phyloP scores from a whole-genome alignment of 2,329 filamentous ascomycete species.

The Sporothrix mexicana region DNA sequence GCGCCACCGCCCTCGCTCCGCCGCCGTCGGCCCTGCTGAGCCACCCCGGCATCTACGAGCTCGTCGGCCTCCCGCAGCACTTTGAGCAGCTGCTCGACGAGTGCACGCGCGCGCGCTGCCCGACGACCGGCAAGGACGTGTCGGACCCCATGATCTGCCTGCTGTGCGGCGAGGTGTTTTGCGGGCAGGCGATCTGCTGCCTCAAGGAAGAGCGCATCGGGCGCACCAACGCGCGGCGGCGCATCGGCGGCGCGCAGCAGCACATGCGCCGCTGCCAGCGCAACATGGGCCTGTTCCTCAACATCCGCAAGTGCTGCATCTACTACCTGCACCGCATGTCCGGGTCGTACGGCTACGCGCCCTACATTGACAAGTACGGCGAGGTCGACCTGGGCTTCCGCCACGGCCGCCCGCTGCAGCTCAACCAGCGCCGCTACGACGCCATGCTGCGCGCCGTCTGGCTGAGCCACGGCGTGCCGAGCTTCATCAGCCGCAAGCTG shows the following conservation, averaged over 20 bases:
- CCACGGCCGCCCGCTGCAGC: slow-evolving; percentile 84
- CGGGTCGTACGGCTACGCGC: slow-evolving; percentile 84
- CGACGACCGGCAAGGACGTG: slow-evolving; percentile 88
- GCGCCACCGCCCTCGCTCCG: slow-evolving; percentile 35
- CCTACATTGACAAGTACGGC: slow-evolving; percentile 94
- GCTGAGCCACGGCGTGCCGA: slow-evolving; percentile 85
- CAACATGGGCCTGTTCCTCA: slow-evolving; percentile 92
- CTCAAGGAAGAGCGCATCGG: slow-evolving; percentile 64
- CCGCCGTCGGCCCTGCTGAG: slow-evolving; percentile 58
- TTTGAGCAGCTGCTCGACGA: slow-evolving; percentile 94
- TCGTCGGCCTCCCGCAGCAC: slow-evolving; percentile 88
- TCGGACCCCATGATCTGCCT: slow-evolving; percentile 90
- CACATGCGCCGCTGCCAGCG: slow-evolving; percentile 82
- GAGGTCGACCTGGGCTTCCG: slow-evolving; percentile 92
- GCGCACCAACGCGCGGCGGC: slow-evolving; percentile 49
- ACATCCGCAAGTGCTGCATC: slow-evolving; percentile 93
- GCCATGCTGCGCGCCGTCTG: slow-evolving; percentile 83
- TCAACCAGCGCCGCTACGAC: slow-evolving; percentile 95
- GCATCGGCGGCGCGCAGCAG: slow-evolving; percentile 84
- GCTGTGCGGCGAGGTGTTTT: slow-evolving; percentile 96
- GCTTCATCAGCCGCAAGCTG: slow-evolving; percentile 84
- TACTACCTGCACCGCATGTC: slow-evolving; percentile 82
- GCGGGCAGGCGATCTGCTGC: slow-evolving; percentile 92
- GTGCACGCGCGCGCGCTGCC: slow-evolving; percentile 81
- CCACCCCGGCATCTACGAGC: slow-evolving; percentile 91